Conservation (phyloP, 768 basidiomycete species). For the Termitomyces sp. region DNA sequence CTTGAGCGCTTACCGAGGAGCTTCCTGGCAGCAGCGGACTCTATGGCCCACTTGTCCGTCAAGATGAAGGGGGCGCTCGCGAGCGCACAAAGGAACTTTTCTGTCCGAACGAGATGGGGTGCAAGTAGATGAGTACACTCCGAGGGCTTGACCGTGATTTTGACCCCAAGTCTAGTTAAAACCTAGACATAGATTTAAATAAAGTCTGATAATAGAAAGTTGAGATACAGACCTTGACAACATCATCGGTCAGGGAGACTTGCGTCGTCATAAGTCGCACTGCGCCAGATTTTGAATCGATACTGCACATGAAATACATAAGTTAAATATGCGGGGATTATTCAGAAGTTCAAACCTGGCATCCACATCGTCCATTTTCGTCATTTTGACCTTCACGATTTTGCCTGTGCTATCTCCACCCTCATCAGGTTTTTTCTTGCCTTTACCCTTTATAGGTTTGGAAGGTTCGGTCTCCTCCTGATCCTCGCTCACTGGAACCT, state of each 20-base stretch:
- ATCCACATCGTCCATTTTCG: slow-evolving; percentile 11
- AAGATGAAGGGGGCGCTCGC: slow-evolving; percentile 58
- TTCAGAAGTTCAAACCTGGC: slow-evolving; percentile 1
- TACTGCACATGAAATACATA: neutral
- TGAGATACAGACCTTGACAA: slow-evolving; percentile 45
- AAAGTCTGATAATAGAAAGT: neutral
- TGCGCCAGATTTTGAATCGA: slow-evolving; percentile 5
- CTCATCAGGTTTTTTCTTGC: slow-evolving; percentile 18
- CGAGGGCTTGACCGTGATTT: slow-evolving; percentile 47
- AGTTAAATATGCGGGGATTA: neutral
- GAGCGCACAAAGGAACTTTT: slow-evolving; percentile 83
- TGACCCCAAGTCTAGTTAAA: slow-evolving; percentile 61
- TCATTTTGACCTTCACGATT: slow-evolving; percentile 11
- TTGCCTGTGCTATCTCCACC: slow-evolving; percentile 6
- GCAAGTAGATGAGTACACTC: slow-evolving; percentile 82
- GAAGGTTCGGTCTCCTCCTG: slow-evolving; percentile 6
- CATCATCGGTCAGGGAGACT: slow-evolving; percentile 48
- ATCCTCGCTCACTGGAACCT: slow-evolving; percentile 3
- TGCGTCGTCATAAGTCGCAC: slow-evolving; percentile 67
- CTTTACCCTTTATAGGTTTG: slow-evolving; percentile 15
- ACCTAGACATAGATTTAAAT: slow-evolving; percentile 30
- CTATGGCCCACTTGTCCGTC: slow-evolving; percentile 60
- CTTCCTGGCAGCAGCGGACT: slow-evolving; percentile 46
- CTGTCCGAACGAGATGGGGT: slow-evolving; percentile 67
- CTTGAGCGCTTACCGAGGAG: slow-evolving; percentile 53